Evolutionary conservation across 306 rosid species (phyloP), one percentile per base, ranked within the genome.

Genomic region (Dicorynia guianensis): DNA sequence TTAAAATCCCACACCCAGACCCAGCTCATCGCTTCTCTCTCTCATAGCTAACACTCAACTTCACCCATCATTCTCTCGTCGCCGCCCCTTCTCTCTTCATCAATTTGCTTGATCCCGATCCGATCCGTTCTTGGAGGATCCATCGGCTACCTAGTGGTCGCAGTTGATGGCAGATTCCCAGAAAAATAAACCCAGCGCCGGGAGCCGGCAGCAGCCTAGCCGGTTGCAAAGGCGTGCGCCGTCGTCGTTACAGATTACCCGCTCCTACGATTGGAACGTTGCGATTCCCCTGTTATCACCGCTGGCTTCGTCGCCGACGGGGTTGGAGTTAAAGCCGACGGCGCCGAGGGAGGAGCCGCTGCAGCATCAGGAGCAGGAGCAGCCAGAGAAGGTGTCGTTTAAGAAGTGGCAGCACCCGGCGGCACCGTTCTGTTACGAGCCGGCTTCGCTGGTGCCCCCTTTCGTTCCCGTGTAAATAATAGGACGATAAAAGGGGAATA

Each of bases 381-480:
- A 1, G 71, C 78, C 80, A 14, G 93, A 84, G 35, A 85, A 84
- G 34, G 54, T 74, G 5, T 83, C 68, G 33, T 90, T 90, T 63
- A 80, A 86, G 78, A 94, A 80, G 85, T 92, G 98, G 98, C 97
- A 92, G 81, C 98, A 92, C 58, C 98, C 97, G 62, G 98, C 98
- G 4, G 87, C 95, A 1, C 97, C 98, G 11, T 94, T 94, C 56
- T 81, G 81, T 73, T 86, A 84, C 53, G 98, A 83, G 43, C 65
- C 85, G 13, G 48, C 84, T 14, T 73, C 91, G 63, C 57, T 72
- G 53, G 80, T 80, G 17, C 78, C 63, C 3, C 87, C 91, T 46
- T 93, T 83, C 38, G 84, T 85, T 62, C 82, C 87, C 20, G 80
- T 80, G 72, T 86, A 81, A 81, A 40, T 74, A 42, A 6, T 19